Evolutionary conservation across 106 monocot genomes (phyloP).

Genomic region (Phalaenopsis aphrodite): DNA sequence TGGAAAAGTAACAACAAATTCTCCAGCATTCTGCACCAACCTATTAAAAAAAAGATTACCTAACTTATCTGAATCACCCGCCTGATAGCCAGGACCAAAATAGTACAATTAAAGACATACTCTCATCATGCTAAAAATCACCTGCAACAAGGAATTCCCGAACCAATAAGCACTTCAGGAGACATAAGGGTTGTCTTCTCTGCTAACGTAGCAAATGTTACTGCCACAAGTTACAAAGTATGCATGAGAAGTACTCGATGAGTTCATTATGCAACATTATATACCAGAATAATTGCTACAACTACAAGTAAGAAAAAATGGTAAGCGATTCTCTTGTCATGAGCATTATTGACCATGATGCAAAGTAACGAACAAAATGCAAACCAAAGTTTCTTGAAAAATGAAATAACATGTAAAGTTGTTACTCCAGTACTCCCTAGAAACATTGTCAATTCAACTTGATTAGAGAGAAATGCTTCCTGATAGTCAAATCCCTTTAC

Average conservation of each 20-base stretch:
- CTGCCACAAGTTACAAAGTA: constrained; percentile 32
- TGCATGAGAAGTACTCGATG: neutral
- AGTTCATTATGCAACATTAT: neutral
- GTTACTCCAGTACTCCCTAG: neutral
- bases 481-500: neutral
- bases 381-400: neutral
- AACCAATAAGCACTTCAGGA: constrained; percentile 80
- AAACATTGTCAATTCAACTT: neutral
- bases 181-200: constrained; percentile 97
- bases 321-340: neutral
- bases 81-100: neutral
- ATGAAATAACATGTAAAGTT: neutral
- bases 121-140: constrained; percentile 14
- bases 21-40: constrained; percentile 95
- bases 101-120: neutral
- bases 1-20: constrained; percentile 97
- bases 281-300: neutral
- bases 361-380: neutral
- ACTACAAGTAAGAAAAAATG: neutral
- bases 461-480: neutral
- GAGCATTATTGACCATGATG: neutral
- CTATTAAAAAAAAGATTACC: constrained; percentile 28
- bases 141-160: constrained; percentile 99
- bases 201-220: constrained; percentile 70
- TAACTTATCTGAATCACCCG: neutral